Evolutionary conservation across 208 protist genomes (phyloP).

Genomic region (Leishmania aethiopica): DNA sequence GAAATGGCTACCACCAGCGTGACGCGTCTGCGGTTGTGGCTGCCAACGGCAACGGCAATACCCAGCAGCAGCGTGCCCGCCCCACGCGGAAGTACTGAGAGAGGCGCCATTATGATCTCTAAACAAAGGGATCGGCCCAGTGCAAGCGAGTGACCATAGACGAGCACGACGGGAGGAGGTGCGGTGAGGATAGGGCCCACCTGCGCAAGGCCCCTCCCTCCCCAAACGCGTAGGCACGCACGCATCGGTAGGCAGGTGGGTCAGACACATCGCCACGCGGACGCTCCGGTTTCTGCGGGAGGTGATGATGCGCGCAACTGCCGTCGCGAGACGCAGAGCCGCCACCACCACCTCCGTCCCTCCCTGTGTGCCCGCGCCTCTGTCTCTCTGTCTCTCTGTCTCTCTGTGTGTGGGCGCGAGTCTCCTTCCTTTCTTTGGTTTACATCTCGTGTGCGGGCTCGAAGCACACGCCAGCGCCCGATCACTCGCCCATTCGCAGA

Average conservation of each 20-base stretch:
- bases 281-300: not conserved
- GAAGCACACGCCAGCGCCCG: too few relatives aligned
- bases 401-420: not conserved
- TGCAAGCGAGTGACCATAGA: not conserved
- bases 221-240: not conserved
- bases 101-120: not conserved
- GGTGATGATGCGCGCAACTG: not conserved
- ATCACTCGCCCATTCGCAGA: not conserved
- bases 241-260: not conserved
- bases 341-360: not conserved
- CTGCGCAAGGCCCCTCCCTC: not conserved
- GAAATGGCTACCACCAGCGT: slow-evolving; percentile 3
- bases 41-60: not conserved
- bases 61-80: not conserved
- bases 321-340: not conserved
- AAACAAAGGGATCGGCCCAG: not conserved
- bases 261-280: not conserved
- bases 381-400: not conserved
- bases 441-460: too few relatives aligned
- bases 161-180: not conserved
- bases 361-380: not conserved
- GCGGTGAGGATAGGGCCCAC: not conserved
- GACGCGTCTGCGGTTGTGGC: not conserved
- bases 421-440: not conserved
- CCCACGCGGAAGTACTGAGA: not conserved